A percentile compares a stretch with the other conserved stretches of the same genome.
These are phyloP conservation scores for Coffea canephora DNA, from an alignment of 257 asterid genomes.

Conservation along the genomic window DNA sequence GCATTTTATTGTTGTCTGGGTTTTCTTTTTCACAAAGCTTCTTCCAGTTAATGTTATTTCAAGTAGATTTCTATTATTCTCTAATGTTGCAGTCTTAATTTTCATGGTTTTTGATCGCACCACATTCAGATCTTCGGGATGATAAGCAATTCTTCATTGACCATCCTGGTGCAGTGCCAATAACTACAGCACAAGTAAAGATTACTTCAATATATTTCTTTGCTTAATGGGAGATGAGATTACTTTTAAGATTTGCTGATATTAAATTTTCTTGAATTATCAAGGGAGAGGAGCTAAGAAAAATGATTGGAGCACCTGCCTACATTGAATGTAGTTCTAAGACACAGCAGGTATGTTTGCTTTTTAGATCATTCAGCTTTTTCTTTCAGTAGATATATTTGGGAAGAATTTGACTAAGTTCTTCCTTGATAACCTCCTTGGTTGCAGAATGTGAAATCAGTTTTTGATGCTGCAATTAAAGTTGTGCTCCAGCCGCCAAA, in stretches of 20 bases:
- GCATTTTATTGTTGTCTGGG: not conserved
- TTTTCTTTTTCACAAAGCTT: not conserved
- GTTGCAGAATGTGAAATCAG: slow-evolving; percentile 52
- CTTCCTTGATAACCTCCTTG: not conserved
- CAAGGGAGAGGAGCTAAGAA: slow-evolving; percentile 47
- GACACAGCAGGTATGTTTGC: slow-evolving; percentile 40
- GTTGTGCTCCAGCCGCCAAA: slow-evolving; percentile 60
- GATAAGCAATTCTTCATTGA: slow-evolving; percentile 82
- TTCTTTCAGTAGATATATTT: not conserved
- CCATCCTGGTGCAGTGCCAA: slow-evolving; percentile 95
- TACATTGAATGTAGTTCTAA: slow-evolving; percentile 51
- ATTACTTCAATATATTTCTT: not conserved
- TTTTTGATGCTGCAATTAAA: slow-evolving; percentile 56
- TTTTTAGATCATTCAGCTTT: not conserved
- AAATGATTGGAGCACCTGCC: slow-evolving; percentile 40
- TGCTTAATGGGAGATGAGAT: not conserved
- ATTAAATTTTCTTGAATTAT: not conserved
- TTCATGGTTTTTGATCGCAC: not conserved
- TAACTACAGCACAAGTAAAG: slow-evolving; percentile 77
- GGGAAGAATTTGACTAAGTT: not conserved
- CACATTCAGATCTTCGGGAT: slow-evolving; percentile 83
- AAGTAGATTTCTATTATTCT: not conserved
- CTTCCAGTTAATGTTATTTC: not conserved
- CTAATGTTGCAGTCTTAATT: not conserved
- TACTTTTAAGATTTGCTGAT: not conserved